These are phyloP conservation scores for Umbelopsis sp. DNA, from an alignment of 192 early-diverging fungal species.

Conservation along the genomic window DNA sequence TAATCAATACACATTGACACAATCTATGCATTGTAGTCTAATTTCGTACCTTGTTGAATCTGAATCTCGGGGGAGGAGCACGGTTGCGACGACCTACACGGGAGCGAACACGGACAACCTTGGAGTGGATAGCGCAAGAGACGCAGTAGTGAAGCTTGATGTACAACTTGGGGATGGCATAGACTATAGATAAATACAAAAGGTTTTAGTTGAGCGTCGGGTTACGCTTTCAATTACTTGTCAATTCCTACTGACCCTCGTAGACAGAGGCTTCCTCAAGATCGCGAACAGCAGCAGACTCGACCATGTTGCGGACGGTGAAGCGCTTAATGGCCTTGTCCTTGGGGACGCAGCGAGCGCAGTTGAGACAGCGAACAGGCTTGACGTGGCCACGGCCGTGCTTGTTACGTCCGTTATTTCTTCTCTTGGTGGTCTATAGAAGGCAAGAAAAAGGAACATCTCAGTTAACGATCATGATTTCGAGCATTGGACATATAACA, in stretches of 20 bases:
- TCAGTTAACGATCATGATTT: neutral
- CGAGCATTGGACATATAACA: neutral
- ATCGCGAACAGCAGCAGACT: slow-evolving; percentile 94
- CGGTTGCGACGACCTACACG: slow-evolving; percentile 86
- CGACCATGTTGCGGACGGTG: slow-evolving; percentile 97
- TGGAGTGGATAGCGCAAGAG: slow-evolving; percentile 91
- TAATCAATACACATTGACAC: neutral
- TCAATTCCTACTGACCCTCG: slow-evolving; percentile 52
- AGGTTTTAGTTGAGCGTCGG: neutral
- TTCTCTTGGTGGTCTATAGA: slow-evolving; percentile 92
- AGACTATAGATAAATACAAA: slow-evolving; percentile 43
- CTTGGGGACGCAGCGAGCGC: slow-evolving; percentile 94
- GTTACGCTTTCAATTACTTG: neutral
- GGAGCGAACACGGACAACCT: slow-evolving; percentile 94
- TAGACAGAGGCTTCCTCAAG: slow-evolving; percentile 93
- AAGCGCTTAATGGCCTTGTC: slow-evolving; percentile 99
- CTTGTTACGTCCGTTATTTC: slow-evolving; percentile 99
- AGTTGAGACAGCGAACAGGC: slow-evolving; percentile 98
- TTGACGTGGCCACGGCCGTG: slow-evolving; percentile 97
- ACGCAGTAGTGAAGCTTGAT: slow-evolving; percentile 88
- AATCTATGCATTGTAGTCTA: neutral
- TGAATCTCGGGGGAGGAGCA: slow-evolving; percentile 89
- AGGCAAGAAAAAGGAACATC: slow-evolving; percentile 3
- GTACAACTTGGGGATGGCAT: slow-evolving; percentile 91
- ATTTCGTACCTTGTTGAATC: slow-evolving; percentile 67